These are phyloP conservation scores for Naegleria gruberi DNA, from an alignment of 208 protist genomes.

Conservation along the genomic window DNA sequence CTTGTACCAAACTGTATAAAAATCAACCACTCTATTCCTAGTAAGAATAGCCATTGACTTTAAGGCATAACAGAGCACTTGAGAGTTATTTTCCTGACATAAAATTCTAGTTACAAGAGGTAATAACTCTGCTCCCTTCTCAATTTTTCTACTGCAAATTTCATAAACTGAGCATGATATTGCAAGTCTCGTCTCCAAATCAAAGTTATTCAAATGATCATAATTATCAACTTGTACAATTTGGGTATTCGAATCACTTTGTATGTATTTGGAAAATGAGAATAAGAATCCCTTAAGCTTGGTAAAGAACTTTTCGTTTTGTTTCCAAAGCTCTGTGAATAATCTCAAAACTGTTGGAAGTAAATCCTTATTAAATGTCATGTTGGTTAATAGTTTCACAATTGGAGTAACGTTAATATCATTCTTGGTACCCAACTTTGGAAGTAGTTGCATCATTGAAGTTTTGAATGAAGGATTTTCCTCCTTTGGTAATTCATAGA, in stretches of 20 bases:
- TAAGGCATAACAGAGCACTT: not conserved
- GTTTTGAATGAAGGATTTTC: not conserved
- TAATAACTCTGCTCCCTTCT: not conserved
- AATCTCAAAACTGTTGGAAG: not conserved
- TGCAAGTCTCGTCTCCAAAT: not conserved
- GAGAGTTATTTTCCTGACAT: not conserved
- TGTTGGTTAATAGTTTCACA: not conserved
- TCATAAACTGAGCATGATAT: not conserved
- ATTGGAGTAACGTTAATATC: not conserved
- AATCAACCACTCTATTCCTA: not conserved
- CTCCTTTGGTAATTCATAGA: constrained; percentile 13
- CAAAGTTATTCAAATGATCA: not conserved
- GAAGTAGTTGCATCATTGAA: not conserved
- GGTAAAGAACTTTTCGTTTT: constrained; percentile 7
- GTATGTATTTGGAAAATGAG: not conserved
- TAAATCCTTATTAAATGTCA: not conserved
- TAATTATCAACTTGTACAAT: not conserved
- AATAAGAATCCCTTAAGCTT: not conserved
- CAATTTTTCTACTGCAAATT: not conserved
- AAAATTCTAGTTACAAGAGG: not conserved
- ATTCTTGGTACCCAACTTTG: not conserved
- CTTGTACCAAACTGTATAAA: not conserved
- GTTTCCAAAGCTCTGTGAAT: not conserved
- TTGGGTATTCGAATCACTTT: not conserved
- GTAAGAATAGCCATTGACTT: not conserved